Evolutionary conservation across 371 early-diverging fungal species (phyloP).

Genomic region (Basidiobolus meristosporus): DNA sequence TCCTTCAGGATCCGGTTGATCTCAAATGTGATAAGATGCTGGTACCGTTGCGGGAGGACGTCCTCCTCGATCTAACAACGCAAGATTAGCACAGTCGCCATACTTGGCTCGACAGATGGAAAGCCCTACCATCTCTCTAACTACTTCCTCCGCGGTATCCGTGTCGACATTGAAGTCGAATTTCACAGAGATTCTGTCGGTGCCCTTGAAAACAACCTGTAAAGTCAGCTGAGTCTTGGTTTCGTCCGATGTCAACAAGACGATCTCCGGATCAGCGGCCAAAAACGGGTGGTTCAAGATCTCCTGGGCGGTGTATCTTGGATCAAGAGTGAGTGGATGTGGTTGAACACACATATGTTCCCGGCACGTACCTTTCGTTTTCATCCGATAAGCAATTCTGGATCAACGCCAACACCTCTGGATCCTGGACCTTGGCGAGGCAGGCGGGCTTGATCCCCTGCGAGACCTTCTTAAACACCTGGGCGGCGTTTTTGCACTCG

Average conservation of each 20-base stretch:
- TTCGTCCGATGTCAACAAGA: slow-evolving; percentile 33
- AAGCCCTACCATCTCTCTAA: slow-evolving; percentile 51
- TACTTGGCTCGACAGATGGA: too few species aligned
- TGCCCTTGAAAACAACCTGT: slow-evolving; percentile 68
- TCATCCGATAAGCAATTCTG: slow-evolving; percentile 49
- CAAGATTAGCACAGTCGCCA: too few species aligned
- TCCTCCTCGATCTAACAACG: slow-evolving; percentile 51
- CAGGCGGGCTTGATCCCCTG: slow-evolving; percentile 69
- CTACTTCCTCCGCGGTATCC: slow-evolving; percentile 81
- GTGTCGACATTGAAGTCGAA: slow-evolving; percentile 76
- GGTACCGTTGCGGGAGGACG: slow-evolving; percentile 50
- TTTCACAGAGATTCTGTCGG: slow-evolving; percentile 62
- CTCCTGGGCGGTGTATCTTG: slow-evolving; percentile 47
- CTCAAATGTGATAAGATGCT: slow-evolving; percentile 58
- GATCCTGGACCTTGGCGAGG: slow-evolving; percentile 39
- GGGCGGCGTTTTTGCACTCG: slow-evolving; percentile 74
- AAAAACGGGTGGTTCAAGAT: slow-evolving; percentile 66
- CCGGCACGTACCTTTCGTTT: slow-evolving; percentile 51
- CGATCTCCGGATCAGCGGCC: slow-evolving; percentile 57
- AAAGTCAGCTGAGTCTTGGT: slow-evolving; percentile 44
- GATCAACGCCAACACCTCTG: slow-evolving; percentile 58
- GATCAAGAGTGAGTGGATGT: background rate
- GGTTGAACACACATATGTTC: background rate
- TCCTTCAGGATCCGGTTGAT: slow-evolving; percentile 72
- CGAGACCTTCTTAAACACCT: slow-evolving; percentile 62